Percentiles rank a stretch among this genome's conserved stretches.
Evolutionary conservation across 495 filamentous ascomycete genomes (phyloP).

Genomic region (Cenococcum geophilum): DNA sequence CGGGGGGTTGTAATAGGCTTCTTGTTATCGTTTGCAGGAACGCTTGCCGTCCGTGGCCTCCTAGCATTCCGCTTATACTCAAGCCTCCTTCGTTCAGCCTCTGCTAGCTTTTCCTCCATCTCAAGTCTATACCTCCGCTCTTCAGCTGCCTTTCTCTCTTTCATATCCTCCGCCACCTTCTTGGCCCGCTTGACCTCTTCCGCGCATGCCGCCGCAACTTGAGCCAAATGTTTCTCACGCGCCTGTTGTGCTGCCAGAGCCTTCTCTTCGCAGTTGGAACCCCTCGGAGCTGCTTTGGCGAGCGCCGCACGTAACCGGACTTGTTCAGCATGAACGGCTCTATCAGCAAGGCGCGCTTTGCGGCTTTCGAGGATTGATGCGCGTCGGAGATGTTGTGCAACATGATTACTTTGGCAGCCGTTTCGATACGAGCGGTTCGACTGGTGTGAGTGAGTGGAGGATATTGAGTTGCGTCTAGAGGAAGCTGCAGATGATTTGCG

Average conservation of each 20-base stretch:
- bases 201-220: conserved; percentile 89
- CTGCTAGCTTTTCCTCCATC: conserved; percentile 83
- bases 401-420: conserved; percentile 65
- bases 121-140: conserved; percentile 56
- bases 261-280: conserved; percentile 65
- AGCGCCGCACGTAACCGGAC: conserved; percentile 87
- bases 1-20: conserved; percentile 11
- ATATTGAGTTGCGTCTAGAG: conserved; percentile 82
- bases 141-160: conserved; percentile 84
- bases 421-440: conserved; percentile 58
- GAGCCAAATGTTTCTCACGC: conserved; percentile 82
- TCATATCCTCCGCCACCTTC: conserved; percentile 83
- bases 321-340: conserved; percentile 92
- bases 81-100: conserved; percentile 67
- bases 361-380: conserved; percentile 88
- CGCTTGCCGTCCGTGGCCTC: conserved; percentile 58
- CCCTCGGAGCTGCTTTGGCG: conserved; percentile 65
- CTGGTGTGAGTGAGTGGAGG: conserved; percentile 72
- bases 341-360: conserved; percentile 86
- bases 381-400: conserved; percentile 85
- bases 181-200: conserved; percentile 94
- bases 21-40: conserved; percentile 51
- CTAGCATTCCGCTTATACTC: conserved; percentile 45
- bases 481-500: conserved; percentile 81
- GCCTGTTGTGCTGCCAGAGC: conserved; percentile 87